Evolutionary conservation across 148 eudicot genomes (phyloP).

Genomic region (Heliosperma pusillum): DNA sequence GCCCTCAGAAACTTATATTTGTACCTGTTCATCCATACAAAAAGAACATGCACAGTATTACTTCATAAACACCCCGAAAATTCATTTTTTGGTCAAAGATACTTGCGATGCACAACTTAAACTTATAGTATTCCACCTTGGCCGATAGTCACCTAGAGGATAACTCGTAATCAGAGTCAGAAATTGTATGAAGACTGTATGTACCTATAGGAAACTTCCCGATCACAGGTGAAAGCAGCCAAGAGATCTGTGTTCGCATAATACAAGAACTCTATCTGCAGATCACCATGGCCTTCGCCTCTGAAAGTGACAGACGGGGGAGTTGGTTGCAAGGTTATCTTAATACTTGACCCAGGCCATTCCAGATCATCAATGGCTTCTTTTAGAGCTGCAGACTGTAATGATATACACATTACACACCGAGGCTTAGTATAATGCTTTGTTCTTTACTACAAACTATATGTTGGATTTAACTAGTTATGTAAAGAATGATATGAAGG

Average conservation of each 20-base stretch:
- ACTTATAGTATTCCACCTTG: too few relatives aligned
- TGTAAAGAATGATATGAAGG: neutral
- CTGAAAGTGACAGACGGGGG: constrained; percentile 84
- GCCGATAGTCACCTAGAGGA: too few relatives aligned
- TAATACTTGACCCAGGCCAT: constrained; percentile 96
- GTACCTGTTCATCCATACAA: constrained; percentile 46
- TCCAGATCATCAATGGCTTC: constrained; percentile 98
- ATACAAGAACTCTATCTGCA: constrained; percentile 90
- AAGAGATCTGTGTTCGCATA: constrained; percentile 71
- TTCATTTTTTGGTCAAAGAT: neutral
- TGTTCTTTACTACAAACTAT: neutral
- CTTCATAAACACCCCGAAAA: neutral
- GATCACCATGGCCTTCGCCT: constrained; percentile 99
- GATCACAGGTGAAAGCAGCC: constrained; percentile 82
- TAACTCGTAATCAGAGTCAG: too few relatives aligned
- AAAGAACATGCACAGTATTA: constrained; percentile 7
- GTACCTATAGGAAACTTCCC: constrained; percentile 64
- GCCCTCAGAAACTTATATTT: constrained; percentile 92
- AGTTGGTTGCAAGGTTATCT: constrained; percentile 62
- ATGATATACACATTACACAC: constrained; percentile 10
- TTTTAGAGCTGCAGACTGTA: constrained; percentile 90
- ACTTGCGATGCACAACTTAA: too few relatives aligned
- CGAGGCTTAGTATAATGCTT: constrained; percentile 9
- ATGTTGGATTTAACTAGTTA: neutral
- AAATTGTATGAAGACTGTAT: neutral